Base-by-base conservation (phyloP, 345 rosid genomes). In the Turritis glabra region DNA sequence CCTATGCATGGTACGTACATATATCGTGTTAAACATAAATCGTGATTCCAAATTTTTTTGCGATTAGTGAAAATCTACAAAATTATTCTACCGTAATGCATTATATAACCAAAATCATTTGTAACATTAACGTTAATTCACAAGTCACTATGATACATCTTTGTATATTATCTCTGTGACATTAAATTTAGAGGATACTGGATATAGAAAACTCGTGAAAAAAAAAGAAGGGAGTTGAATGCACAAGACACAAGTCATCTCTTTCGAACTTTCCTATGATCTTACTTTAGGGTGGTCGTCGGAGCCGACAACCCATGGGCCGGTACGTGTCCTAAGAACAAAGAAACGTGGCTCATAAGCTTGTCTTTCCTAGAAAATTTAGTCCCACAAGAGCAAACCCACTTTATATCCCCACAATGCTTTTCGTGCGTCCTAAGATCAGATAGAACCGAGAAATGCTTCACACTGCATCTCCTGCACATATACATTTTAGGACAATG, bases 351-450 rank as follows among this genome's bases (percentile, higher is more conserved):
- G 27, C 90, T 88, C 90, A 83, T 82, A 26, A 93, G 86, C 81
- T 93, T 93, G 69, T 90, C 98, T 61, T 90, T 93, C 80, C 97
- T 81, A 5, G 98, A 90, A 73, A 93, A 90, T 0, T 82, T 87
- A 27, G 97, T 90, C 4, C 98, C 98, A 69, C 98, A 93, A 7
- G 93, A 93, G 54, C 98, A 93, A 72, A 70, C 87, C 96, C 98
- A 93, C 61, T 83, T 89, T 8, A 73, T 26, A 70, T 90, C 81
- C 4, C 95, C 93, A 67, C 98, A 93, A 64, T 93, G 97, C 82
- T 93, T 93, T 80, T 93, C 98, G 78, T 93, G 98, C 29, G 98
- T 93, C 81, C 93, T 80, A 1, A 93, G 81, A 80, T 93, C 98
- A 15, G 97, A 93, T 73, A 90, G 72, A 79, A 93, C 93, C 30